Base-by-base conservation (phyloP, 2,329 filamentous ascomycete genomes). In the Diaporthe citrichinensis region DNA sequence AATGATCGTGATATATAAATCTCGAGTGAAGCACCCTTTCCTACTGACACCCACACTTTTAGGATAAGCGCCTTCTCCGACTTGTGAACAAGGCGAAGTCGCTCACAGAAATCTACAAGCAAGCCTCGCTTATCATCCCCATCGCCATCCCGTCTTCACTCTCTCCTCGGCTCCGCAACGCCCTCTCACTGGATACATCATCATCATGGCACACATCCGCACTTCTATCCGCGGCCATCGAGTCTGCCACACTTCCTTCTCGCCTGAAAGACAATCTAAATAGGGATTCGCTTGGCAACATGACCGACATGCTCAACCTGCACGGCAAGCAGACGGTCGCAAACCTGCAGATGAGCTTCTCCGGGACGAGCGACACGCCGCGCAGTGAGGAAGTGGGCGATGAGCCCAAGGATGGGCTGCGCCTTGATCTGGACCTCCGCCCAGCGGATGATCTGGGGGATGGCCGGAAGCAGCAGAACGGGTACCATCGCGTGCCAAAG, bases 141-240 rank as follows among this genome's bases (percentile, higher is more conserved):
- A 86, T 98, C 28, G 87, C 92, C 3, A 85, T 94, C 34, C 90
- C 92, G 1, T 91, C 83, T 23, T 84, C 83, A 49, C 78, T 93
- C 36, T 67, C 74, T 17, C 92, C 93, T 1, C 78, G 82, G 3
- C 46, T 77, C 15, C 73, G 73, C 36, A 57, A 71, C n/a, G 91
- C 91, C 77, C 82, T 96, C 7, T 84, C 84, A 3, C 78, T 97
- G 20, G 90, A 96, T 79, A 78, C 83, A 14, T 83, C 85, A 10
- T 97, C 94, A 0, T 86, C 88, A 74, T 99, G 97, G 97, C 92
- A 97, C 79, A 90, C 91, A 4, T 93, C 95, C 17, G 96, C 94
- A 2, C 85, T 98, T 20, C 89, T 98, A 77, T 91, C 92, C 20
- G 88, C 94, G 0, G 94, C 94, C 1, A 82, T 98, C 17, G 97